Percentiles rank a stretch among this genome's conserved stretches.
These are phyloP conservation scores for Vaccinium vitisidaea DNA, from an alignment of 148 eudicot genomes.

Conservation along the genomic window DNA sequence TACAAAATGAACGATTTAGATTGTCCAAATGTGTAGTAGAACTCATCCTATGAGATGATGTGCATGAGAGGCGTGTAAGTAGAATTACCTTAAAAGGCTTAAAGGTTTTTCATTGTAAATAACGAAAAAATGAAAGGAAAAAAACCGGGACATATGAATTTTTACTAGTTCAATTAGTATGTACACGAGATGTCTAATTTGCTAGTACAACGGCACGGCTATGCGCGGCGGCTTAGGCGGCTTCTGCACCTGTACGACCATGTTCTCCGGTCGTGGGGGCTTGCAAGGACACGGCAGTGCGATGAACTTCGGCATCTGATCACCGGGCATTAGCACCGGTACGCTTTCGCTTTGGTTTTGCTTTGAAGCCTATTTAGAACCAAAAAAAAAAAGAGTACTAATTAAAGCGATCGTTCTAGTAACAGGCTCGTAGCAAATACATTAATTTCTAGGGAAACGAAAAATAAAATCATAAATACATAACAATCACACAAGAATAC, in stretches of 20 bases:
- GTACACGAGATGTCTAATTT: background rate
- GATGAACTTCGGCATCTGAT: slow-evolving; percentile 58
- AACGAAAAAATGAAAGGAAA: no score
- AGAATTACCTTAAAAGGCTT: no score
- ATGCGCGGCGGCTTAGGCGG: slow-evolving; percentile 53
- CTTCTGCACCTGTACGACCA: slow-evolving; percentile 23
- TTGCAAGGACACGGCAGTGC: slow-evolving; percentile 77
- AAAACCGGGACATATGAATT: no score
- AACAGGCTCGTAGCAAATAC: background rate
- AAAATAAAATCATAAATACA: background rate
- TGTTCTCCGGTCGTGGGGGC: slow-evolving; percentile 40
- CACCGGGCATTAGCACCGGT: slow-evolving; percentile 81
- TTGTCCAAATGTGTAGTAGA: no score
- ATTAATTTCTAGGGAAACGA: no score
- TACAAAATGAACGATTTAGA: no score
- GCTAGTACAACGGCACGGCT: slow-evolving; percentile 41
- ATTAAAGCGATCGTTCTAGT: background rate
- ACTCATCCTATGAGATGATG: no score
- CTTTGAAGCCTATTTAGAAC: slow-evolving; percentile 18
- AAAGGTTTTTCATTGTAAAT: no score
- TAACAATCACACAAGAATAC: background rate
- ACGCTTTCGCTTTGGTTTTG: slow-evolving; percentile 31
- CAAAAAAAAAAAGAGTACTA: background rate
- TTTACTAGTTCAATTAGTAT: background rate
- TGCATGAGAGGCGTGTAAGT: no score